These are phyloP conservation scores for Ajuga reptans DNA, from an alignment of 305 asterid genomes.

Conservation along the genomic window DNA sequence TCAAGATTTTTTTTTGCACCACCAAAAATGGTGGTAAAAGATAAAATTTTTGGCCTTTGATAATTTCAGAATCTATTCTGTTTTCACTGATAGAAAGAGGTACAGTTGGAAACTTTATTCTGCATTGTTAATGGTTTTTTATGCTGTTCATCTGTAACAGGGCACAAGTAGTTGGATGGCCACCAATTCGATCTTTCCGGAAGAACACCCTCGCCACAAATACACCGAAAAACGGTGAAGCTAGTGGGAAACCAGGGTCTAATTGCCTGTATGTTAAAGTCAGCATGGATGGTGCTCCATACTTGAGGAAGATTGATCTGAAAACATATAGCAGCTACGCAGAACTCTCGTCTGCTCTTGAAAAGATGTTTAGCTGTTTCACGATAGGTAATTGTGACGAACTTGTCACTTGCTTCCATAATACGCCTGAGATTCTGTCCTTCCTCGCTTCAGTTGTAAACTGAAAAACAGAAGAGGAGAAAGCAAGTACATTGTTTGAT, in stretches of 20 bases:
- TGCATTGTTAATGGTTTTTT: not conserved
- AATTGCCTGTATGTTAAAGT: constrained; percentile 65
- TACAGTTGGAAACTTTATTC: too few relatives aligned
- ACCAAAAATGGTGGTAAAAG: not conserved
- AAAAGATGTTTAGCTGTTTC: constrained; percentile 88
- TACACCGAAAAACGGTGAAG: constrained; percentile 34
- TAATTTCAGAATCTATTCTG: not conserved
- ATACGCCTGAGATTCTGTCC: not conserved
- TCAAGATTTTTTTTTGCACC: not conserved
- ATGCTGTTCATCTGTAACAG: constrained; percentile 30
- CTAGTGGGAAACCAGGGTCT: constrained; percentile 32
- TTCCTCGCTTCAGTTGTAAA: not conserved
- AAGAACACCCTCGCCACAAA: constrained; percentile 55
- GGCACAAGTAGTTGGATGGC: constrained; percentile 90
- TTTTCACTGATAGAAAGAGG: not conserved
- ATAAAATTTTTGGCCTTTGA: not conserved
- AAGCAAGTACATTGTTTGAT: too few relatives aligned
- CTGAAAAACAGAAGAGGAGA: too few relatives aligned
- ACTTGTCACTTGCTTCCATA: too few relatives aligned
- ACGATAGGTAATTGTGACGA: constrained; percentile 46
- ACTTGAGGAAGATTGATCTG: constrained; percentile 79
- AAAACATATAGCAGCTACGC: constrained; percentile 52
- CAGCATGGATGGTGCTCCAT: constrained; percentile 95
- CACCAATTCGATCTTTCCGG: constrained; percentile 68
- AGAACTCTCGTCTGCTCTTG: constrained; percentile 71